A percentile compares a stretch with the other conserved stretches of the same genome.
Evolutionary conservation across 176 grass and related monocot genomes (phyloP).

Genomic region (Eremochloa ophiuroides): DNA sequence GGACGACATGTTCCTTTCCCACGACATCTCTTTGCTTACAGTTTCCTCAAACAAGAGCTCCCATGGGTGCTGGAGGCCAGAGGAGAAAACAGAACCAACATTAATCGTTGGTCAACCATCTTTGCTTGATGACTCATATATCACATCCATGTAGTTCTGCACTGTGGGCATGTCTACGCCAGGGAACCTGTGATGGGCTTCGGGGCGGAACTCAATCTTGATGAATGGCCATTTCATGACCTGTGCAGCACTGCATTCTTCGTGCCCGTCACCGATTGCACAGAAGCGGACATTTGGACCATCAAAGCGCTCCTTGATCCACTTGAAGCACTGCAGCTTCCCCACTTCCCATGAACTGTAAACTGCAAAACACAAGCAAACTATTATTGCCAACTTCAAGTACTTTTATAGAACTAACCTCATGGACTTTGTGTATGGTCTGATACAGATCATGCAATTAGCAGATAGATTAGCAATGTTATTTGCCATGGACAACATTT

Average conservation of each 20-base stretch:
- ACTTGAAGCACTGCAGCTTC: conserved; percentile 90
- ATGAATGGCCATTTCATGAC: conserved; percentile 86
- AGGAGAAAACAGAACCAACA: background rate
- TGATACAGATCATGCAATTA: background rate
- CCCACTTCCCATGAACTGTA: conserved; percentile 97
- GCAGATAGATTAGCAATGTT: background rate
- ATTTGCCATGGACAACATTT: background rate
- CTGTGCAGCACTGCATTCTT: conserved; percentile 73
- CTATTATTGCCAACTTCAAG: background rate
- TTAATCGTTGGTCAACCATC: conserved; percentile 29
- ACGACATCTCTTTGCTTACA: conserved; percentile 25
- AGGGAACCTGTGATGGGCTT: conserved; percentile 63
- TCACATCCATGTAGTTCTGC: conserved; percentile 51
- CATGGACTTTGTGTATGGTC: background rate
- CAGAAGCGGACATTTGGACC: conserved; percentile 74
- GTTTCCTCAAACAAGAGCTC: background rate
- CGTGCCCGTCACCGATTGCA: conserved; percentile 69
- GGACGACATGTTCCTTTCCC: background rate
- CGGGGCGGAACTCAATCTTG: conserved; percentile 70
- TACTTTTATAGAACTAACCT: background rate
- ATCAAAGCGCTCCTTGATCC: conserved; percentile 80
- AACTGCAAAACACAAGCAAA: conserved; percentile 34
- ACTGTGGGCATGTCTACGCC: conserved; percentile 57
- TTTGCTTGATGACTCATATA: conserved; percentile 52
- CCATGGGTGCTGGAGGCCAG: background rate